Percentiles rank a stretch among this genome's conserved stretches.
Conservation (phyloP, 2,329 filamentous ascomycete genomes). For the Aspergillus sp. region DNA sequence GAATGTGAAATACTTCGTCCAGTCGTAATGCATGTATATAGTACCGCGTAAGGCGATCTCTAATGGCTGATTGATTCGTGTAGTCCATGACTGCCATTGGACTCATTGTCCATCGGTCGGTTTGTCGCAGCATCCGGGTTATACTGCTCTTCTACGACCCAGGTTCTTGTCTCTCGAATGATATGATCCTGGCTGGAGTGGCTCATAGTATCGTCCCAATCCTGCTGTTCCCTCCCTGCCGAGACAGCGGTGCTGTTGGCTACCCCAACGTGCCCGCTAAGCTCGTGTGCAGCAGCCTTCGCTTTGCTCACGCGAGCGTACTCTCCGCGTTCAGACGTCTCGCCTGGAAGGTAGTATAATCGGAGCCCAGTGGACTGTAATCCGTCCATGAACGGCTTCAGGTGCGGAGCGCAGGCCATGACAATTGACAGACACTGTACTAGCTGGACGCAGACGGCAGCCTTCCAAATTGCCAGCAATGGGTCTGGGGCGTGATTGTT, state of each 20-base stretch:
- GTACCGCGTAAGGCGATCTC: background rate
- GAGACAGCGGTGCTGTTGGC: background rate
- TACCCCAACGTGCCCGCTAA: background rate
- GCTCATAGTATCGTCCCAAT: background rate
- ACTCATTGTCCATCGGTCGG: background rate
- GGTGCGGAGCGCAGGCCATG: background rate
- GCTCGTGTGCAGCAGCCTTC: background rate
- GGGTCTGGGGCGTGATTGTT: background rate
- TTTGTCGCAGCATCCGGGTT: background rate
- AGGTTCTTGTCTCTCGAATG: background rate
- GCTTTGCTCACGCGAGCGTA: background rate
- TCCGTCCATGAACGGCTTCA: constrained; percentile 7
- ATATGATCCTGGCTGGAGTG: constrained; percentile 4
- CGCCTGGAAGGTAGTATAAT: background rate
- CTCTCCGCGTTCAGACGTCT: background rate
- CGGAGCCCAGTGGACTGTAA: constrained; percentile 3
- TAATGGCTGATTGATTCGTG: background rate
- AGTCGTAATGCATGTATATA: background rate
- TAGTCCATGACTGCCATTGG: background rate
- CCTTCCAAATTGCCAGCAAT: background rate
- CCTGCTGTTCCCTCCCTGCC: background rate
- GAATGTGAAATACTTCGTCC: background rate
- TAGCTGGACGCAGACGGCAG: background rate
- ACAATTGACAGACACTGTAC: background rate
- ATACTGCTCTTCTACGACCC: constrained; percentile 6